Evolutionary conservation across 352 stramenopile species (phyloP).

Genomic region (Phytophthora lateralis): DNA sequence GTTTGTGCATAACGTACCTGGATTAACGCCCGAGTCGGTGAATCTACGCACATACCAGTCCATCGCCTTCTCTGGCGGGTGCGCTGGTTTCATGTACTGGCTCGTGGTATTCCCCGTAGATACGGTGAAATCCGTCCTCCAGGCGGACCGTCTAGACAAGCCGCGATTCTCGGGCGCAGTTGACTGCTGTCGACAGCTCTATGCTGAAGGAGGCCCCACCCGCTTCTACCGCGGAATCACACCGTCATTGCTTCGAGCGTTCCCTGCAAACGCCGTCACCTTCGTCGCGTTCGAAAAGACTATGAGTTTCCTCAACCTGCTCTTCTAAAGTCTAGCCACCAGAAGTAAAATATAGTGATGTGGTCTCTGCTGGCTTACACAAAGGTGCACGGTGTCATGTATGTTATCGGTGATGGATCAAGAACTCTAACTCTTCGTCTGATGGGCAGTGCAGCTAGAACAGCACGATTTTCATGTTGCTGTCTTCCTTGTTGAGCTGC

Average conservation of each 20-base stretch:
- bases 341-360: conserved; percentile 8
- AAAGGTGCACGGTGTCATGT: neutral
- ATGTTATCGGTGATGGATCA: conserved; percentile 19
- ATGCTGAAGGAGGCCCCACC: conserved; percentile 59
- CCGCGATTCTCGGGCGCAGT: conserved; percentile 71
- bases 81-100: conserved; percentile 88
- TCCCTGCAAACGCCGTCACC: conserved; percentile 85
- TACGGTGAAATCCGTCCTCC: conserved; percentile 86
- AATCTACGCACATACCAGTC: conserved; percentile 75
- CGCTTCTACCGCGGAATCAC: conserved; percentile 87
- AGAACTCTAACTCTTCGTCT: conserved; percentile 9
- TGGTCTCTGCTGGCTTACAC: conserved; percentile 7
- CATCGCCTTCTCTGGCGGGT: conserved; percentile 73
- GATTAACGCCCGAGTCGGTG: conserved; percentile 55
- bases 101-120: conserved; percentile 80
- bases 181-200: conserved; percentile 73
- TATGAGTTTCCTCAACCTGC: conserved; percentile 74
- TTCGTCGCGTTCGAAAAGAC: conserved; percentile 87
- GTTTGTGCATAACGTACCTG: conserved; percentile 46
- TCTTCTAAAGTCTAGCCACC: conserved; percentile 51
- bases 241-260: conserved; percentile 73
- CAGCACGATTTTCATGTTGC: conserved; percentile 73
- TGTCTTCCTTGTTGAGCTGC: conserved; percentile 49
- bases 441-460: conserved; percentile 43
- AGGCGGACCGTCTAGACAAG: conserved; percentile 75